Evolutionary conservation across 169 alveolate genomes (phyloP), one percentile per base, ranked within the genome.

Genomic region (Eimeria praecox): DNA sequence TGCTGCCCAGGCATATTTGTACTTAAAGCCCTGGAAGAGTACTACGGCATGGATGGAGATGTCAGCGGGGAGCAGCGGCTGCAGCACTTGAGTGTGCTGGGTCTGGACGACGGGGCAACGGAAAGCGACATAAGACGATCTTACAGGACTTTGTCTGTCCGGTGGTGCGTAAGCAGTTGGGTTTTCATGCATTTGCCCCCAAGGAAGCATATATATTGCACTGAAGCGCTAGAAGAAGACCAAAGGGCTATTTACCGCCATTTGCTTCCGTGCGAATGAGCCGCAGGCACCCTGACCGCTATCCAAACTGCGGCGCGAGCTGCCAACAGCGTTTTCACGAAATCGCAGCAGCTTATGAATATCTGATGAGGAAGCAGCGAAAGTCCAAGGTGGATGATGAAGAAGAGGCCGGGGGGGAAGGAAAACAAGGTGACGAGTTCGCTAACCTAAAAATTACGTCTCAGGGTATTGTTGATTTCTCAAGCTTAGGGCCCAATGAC

Each of bases 261-360:
- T 0, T 12, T n/a, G 35, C 35, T 22, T 73, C 9, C n/a, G 56
- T 73, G 85, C n/a, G 54, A 38, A 38, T n/a, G 33, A 10, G 10
- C 5, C 24, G 24, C 95, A 91, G 95, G 95, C 95, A 91, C 59
- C 95, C 95, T 6, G 95, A 91, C 73, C 87, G 88, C n/a, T 73
- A 91, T 42, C 91, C 95, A 38, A 82, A 82, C 56, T 91, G 95
- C 91, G 91, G 90, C 18, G 66, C 92, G 24, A 77, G 73, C 54
- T 91, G 95, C 91, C 95, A 91, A 52, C 90, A 54, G 69, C 95
- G 95, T 27, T 91, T 91, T 30, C 87, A 82, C 33, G 95, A 91
- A 35, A 86, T 91, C 2, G 95, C 95, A 8, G 91, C 88, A 16
- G 95, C 95, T 27, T 91, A 91, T 62, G 95, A 91, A 38, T 77